Evolutionary conservation across 2,329 filamentous ascomycete species (phyloP).

Genomic region (Emergomyces orientalis): DNA sequence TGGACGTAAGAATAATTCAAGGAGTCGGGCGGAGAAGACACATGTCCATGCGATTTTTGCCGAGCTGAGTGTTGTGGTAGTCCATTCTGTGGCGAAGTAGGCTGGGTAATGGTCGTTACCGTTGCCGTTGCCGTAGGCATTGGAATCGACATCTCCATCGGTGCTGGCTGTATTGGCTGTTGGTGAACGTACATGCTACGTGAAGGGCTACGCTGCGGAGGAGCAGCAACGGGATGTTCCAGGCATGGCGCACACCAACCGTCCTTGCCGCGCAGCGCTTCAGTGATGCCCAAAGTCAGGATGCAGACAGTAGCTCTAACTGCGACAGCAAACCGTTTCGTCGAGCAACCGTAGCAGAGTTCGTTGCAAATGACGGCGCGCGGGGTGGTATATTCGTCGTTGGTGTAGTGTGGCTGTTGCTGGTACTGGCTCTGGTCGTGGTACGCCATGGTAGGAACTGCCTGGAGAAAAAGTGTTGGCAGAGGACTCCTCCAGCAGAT

Average conservation of each 20-base stretch:
- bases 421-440: neutral
- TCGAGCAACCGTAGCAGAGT: slow-evolving; percentile 7
- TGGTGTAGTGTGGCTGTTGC: neutral
- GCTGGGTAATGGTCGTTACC: neutral
- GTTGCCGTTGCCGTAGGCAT: neutral
- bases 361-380: slow-evolving; percentile 3
- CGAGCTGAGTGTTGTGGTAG: neutral
- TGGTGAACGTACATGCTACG: neutral
- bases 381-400: neutral
- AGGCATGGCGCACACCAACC: slow-evolving; percentile 6
- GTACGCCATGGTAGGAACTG: neutral
- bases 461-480: neutral
- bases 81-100: neutral
- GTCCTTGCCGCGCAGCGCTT: slow-evolving; percentile 6
- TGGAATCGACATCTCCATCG: slow-evolving; percentile 2
- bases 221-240: neutral
- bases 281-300: slow-evolving; percentile 3
- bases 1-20: neutral
- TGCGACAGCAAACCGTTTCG: slow-evolving; percentile 4
- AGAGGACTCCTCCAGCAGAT: neutral
- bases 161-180: neutral
- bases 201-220: neutral
- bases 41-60: neutral
- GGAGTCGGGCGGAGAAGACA: neutral
- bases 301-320: neutral